A percentile compares a stretch with the other conserved stretches of the same genome.
phyloP scores from a whole-genome alignment of 306 rosid genomes.

The Vigna radiata region DNA sequence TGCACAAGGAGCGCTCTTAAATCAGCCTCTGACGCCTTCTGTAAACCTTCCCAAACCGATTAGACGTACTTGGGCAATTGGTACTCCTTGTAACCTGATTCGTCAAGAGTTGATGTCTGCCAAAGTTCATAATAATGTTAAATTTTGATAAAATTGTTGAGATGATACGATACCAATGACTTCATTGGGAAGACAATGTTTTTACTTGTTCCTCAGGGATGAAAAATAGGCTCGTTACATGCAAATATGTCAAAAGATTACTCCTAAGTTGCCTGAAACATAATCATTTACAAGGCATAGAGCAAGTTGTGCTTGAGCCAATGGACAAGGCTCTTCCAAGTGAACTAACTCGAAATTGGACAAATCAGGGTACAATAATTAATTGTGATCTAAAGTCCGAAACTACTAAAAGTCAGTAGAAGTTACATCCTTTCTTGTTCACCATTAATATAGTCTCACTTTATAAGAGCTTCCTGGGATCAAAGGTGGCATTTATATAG shows the following conservation, averaged over 20 bases:
- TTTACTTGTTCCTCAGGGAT: not conserved
- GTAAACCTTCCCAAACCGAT: constrained; percentile 54
- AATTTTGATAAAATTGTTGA: constrained; percentile 10
- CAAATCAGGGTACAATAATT: not conserved
- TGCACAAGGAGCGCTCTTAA: not conserved
- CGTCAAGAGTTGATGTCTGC: constrained; percentile 67
- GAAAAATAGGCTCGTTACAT: constrained; percentile 16
- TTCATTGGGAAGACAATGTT: constrained; percentile 1
- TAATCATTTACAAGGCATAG: constrained; percentile 22
- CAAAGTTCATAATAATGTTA: constrained; percentile 37
- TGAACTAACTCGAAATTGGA: constrained; percentile 8
- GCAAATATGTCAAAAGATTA: constrained; percentile 14
- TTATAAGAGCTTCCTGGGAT: constrained; percentile 26
- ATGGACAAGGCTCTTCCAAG: not conserved
- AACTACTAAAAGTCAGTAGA: constrained; percentile 9
- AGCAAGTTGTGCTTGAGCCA: constrained; percentile 9
- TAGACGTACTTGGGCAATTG: constrained; percentile 14
- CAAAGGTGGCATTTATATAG: constrained; percentile 14
- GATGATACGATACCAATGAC: not conserved
- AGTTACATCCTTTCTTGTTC: constrained; percentile 28
- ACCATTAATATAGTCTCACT: constrained; percentile 12
- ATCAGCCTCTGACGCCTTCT: constrained; percentile 39
- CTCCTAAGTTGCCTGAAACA: constrained; percentile 21
- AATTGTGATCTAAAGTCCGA: constrained; percentile 30
- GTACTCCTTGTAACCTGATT: constrained; percentile 46